Evolutionary conservation across 2,329 filamentous ascomycete genomes (phyloP).

Genomic region (Cercospora nicotianae): DNA sequence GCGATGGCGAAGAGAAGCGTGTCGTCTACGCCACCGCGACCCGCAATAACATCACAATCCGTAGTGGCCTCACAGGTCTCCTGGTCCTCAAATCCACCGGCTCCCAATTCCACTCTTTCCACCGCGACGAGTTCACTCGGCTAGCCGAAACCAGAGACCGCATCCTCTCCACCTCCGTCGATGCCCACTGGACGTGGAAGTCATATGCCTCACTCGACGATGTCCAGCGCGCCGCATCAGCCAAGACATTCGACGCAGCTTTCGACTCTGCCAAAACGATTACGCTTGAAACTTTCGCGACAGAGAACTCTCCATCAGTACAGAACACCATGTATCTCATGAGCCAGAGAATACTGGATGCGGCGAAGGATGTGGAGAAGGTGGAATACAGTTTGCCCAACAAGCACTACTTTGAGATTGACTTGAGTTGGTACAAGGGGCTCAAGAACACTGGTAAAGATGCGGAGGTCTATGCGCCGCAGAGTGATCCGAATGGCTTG

Average conservation of each 20-base stretch:
- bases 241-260: conserved; percentile 72
- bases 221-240: conserved; percentile 62
- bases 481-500: conserved; percentile 88
- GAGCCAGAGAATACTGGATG: conserved; percentile 79
- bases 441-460: conserved; percentile 93
- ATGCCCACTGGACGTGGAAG: conserved; percentile 84
- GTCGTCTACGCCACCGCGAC: conserved; percentile 74
- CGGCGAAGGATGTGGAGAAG: conserved; percentile 67
- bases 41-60: conserved; percentile 66
- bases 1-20: conserved; percentile 85
- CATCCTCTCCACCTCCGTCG: conserved; percentile 90
- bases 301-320: conserved; percentile 87
- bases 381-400: conserved; percentile 88
- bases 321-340: conserved; percentile 99
- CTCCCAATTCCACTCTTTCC: conserved; percentile 91
- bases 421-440: conserved; percentile 95
- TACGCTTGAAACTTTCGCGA: conserved; percentile 88
- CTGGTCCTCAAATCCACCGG: conserved; percentile 95
- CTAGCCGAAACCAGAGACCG: conserved; percentile 90
- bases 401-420: conserved; percentile 98
- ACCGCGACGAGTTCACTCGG: conserved; percentile 90
- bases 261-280: conserved; percentile 77
- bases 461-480: conserved; percentile 92
- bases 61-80: conserved; percentile 71
- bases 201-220: conserved; percentile 65